Evolutionary conservation across 2,329 filamentous ascomycete species (phyloP).

Genomic region (Trichoderma hamatum): DNA sequence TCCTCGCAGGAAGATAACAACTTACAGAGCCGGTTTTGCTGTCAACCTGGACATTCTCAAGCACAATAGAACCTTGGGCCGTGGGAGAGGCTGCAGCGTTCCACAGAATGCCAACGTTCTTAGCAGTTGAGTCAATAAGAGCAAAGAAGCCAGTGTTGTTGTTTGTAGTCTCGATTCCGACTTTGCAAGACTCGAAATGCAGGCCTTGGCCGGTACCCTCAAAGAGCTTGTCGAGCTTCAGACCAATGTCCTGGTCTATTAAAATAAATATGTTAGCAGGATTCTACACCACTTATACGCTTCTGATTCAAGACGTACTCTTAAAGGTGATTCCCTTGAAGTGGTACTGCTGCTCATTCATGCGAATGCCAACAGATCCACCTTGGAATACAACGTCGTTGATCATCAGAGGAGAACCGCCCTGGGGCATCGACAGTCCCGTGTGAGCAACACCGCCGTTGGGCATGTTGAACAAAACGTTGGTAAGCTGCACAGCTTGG

Average conservation of each 20-base stretch:
- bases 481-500: constrained; percentile 37
- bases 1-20: neutral
- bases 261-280: neutral
- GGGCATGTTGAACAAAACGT: constrained; percentile 42
- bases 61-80: constrained; percentile 36
- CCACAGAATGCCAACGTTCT: constrained; percentile 34
- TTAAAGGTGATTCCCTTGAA: constrained; percentile 40
- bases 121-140: constrained; percentile 38
- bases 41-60: constrained; percentile 37
- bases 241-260: constrained; percentile 33
- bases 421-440: constrained; percentile 42
- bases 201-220: constrained; percentile 38
- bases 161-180: constrained; percentile 37
- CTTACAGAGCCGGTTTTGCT: constrained; percentile 33
- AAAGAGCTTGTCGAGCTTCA: constrained; percentile 35
- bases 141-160: constrained; percentile 35
- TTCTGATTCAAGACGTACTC: constrained; percentile 28
- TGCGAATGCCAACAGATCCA: constrained; percentile 38
- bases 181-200: constrained; percentile 36
- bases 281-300: neutral
- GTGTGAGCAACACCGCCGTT: constrained; percentile 38
- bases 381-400: constrained; percentile 40
- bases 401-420: constrained; percentile 40
- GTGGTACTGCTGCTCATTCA: constrained; percentile 41
- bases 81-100: constrained; percentile 33